Evolutionary conservation across 176 grass and related monocot genomes (phyloP).

Genomic region (Juncus effusus): DNA sequence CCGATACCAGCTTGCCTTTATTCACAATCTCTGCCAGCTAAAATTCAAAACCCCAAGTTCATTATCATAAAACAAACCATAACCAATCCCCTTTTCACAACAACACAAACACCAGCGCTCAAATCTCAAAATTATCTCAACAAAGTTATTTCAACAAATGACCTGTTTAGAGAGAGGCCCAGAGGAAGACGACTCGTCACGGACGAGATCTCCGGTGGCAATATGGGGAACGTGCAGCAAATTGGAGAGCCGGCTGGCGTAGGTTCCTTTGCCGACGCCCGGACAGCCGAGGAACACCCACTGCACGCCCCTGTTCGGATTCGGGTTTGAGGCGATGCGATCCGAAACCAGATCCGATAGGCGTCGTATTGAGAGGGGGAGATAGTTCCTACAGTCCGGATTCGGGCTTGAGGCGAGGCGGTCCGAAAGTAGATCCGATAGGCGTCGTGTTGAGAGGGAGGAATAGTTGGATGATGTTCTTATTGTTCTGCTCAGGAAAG

Average conservation of each 20-base stretch:
- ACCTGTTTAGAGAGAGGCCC: constrained; percentile 59
- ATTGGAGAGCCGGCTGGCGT: constrained; percentile 85
- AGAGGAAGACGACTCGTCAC: constrained; percentile 55
- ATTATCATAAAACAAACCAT: background rate
- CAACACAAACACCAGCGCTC: background rate
- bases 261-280: constrained; percentile 95
- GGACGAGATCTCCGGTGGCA: constrained; percentile 95
- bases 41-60: constrained; percentile 10
- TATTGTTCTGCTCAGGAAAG: too few relatives aligned
- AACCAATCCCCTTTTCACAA: background rate
- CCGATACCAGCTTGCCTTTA: constrained; percentile 80
- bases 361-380: constrained; percentile 2
- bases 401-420: too few relatives aligned
- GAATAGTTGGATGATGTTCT: too few relatives aligned
- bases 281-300: constrained; percentile 96
- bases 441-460: too few relatives aligned
- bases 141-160: background rate
- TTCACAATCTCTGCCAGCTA: constrained; percentile 88
- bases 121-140: background rate
- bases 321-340: background rate
- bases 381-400: background rate
- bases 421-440: too few relatives aligned
- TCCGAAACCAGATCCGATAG: constrained; percentile 20
- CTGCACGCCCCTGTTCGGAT: constrained; percentile 47
- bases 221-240: constrained; percentile 83